A percentile compares a stretch with the other conserved stretches of the same genome.
These are phyloP conservation scores for Leptographium flavum DNA, from an alignment of 2,329 filamentous ascomycete species.

Conservation along the genomic window DNA sequence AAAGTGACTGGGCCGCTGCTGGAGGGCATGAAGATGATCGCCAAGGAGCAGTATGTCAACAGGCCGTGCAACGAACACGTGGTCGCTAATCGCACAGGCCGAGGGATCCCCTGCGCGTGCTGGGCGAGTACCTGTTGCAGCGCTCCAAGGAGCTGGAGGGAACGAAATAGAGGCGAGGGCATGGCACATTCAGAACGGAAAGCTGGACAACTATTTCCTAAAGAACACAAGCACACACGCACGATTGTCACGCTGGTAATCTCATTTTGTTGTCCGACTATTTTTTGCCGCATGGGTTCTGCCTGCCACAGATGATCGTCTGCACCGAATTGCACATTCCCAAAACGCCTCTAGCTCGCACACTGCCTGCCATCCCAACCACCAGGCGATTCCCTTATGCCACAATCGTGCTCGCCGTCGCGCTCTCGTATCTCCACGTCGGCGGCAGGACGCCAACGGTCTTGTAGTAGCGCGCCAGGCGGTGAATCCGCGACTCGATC, in stretches of 20 bases:
- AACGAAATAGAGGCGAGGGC: not conserved
- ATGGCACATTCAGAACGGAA: not conserved
- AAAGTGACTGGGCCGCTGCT: slow-evolving; percentile 54
- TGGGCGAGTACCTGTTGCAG: slow-evolving; percentile 58
- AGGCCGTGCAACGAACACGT: no score
- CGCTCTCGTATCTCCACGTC: slow-evolving; percentile 98
- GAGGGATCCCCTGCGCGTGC: slow-evolving; percentile 49
- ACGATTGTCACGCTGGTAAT: no score
- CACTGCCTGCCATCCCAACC: not conserved
- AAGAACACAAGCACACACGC: no score
- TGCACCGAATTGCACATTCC: not conserved
- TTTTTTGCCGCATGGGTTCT: not conserved
- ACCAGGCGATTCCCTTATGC: slow-evolving; percentile 45
- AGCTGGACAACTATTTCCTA: not conserved
- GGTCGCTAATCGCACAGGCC: no score
- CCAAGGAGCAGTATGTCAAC: slow-evolving; percentile 51
- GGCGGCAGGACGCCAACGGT: slow-evolving; percentile 72
- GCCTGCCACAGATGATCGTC: not conserved
- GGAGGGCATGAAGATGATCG: slow-evolving; percentile 62
- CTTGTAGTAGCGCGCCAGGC: slow-evolving; percentile 94
- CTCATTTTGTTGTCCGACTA: not conserved
- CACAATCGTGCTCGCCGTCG: slow-evolving; percentile 88
- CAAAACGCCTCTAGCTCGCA: not conserved
- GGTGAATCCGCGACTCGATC: slow-evolving; percentile 99
- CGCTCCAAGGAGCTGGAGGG: slow-evolving; percentile 50